phyloP scores from a whole-genome alignment of 495 filamentous ascomycete genomes.

The Neurospora africana region DNA sequence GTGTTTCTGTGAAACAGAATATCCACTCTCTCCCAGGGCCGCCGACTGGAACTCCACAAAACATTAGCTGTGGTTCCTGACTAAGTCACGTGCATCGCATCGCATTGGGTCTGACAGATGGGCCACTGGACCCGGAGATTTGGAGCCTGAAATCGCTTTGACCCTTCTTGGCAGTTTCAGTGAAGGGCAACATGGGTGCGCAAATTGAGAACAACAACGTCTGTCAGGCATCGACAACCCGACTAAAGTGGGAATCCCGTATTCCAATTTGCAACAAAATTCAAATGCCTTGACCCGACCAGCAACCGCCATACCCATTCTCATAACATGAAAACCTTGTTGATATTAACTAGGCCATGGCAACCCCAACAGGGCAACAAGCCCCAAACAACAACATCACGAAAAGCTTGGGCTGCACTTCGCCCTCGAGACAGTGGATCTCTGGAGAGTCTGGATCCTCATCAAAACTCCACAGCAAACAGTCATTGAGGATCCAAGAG shows the following conservation, averaged over 20 bases:
- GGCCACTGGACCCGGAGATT: neutral
- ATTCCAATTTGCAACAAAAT: neutral
- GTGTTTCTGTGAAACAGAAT: neutral
- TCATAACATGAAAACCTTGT: neutral
- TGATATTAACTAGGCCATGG: neutral
- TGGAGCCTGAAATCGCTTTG: neutral
- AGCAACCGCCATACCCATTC: neutral
- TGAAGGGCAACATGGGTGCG: neutral
- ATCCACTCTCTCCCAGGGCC: neutral
- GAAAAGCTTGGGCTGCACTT: neutral
- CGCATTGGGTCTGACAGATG: neutral
- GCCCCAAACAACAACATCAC: neutral
- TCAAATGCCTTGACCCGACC: neutral
- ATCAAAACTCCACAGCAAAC: neutral
- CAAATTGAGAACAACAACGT: neutral
- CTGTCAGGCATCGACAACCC: neutral
- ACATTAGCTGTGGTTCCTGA: neutral
- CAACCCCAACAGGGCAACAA: neutral
- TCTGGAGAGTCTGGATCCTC: neutral
- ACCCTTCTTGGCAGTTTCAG: neutral
- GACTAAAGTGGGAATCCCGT: neutral
- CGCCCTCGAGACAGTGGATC: neutral
- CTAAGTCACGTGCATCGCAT: neutral
- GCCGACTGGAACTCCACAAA: neutral
- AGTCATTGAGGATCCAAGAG: neutral